phyloP scores from a whole-genome alignment of 2,329 filamentous ascomycete genomes.

The Calonectria naviculata region DNA sequence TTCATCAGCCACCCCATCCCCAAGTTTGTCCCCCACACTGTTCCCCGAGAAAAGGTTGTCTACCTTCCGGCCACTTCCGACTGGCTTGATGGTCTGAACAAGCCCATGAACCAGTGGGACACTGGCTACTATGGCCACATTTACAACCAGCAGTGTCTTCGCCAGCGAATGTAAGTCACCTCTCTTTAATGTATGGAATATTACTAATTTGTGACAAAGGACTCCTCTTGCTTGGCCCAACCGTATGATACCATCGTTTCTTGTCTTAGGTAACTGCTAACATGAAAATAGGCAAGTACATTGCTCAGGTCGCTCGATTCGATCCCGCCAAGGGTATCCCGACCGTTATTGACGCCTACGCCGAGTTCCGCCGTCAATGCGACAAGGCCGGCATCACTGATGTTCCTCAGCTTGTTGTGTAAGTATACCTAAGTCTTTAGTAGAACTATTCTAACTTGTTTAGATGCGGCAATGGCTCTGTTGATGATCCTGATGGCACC shows the following conservation, averaged over 20 bases:
- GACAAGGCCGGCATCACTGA: slow-evolving; percentile 62
- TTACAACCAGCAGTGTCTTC: slow-evolving; percentile 73
- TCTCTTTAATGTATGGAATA: too few relatives aligned
- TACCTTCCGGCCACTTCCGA: slow-evolving; percentile 87
- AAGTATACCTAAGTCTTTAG: slow-evolving; percentile 31
- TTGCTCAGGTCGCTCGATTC: slow-evolving; percentile 84
- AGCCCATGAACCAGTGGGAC: slow-evolving; percentile 77
- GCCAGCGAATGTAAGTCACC: slow-evolving; percentile 63
- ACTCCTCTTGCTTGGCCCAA: slow-evolving; percentile 68
- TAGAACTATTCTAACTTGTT: slow-evolving; percentile 5
- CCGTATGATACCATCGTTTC: slow-evolving; percentile 45
- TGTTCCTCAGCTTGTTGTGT: slow-evolving; percentile 78
- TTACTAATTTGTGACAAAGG: slow-evolving; percentile 27
- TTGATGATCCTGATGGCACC: slow-evolving; percentile 83
- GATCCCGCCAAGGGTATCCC: slow-evolving; percentile 87
- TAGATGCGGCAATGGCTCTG: slow-evolving; percentile 78
- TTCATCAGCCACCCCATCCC: slow-evolving; percentile 87
- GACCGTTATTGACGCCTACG: slow-evolving; percentile 81
- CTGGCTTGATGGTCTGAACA: slow-evolving; percentile 87
- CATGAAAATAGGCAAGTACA: slow-evolving; percentile 69
- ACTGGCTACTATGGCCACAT: slow-evolving; percentile 78
- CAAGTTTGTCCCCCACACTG: slow-evolving; percentile 77
- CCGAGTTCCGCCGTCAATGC: slow-evolving; percentile 73
- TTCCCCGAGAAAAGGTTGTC: slow-evolving; percentile 73
- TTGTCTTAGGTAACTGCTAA: not conserved